Percentiles rank a stretch among this genome's conserved stretches.
Evolutionary conservation across 2,329 filamentous ascomycete species (phyloP).

Genomic region (Talaromyces sp.): DNA sequence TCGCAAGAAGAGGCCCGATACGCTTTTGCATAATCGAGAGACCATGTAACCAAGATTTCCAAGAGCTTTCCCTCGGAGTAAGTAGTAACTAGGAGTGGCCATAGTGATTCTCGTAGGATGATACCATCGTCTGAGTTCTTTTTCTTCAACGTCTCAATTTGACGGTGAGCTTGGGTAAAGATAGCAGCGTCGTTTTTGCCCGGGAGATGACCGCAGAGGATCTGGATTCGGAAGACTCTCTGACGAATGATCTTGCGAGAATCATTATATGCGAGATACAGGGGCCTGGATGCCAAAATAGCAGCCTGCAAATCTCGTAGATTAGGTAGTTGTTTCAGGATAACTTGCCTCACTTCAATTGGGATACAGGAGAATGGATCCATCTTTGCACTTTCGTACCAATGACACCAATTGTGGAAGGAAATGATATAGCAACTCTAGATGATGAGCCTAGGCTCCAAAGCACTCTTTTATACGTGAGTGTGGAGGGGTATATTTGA

Average conservation of each 20-base stretch:
- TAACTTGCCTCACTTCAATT: neutral
- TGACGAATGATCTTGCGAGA: slow-evolving; percentile 2
- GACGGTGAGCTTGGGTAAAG: neutral
- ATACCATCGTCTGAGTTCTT: slow-evolving; percentile 1
- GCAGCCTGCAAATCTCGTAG: slow-evolving; percentile 7
- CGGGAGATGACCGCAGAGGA: slow-evolving; percentile 1
- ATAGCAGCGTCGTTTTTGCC: neutral
- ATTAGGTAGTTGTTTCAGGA: neutral
- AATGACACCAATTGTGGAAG: neutral
- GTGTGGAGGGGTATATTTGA: neutral
- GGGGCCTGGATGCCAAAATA: neutral
- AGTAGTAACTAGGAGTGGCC: neutral
- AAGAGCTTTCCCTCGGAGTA: neutral
- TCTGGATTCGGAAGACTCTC: neutral
- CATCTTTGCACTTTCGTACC: neutral
- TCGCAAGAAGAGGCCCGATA: neutral
- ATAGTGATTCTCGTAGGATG: slow-evolving; percentile 4
- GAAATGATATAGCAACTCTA: neutral
- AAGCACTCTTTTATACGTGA: neutral
- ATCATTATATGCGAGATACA: neutral
- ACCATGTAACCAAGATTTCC: slow-evolving; percentile 5
- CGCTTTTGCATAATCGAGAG: slow-evolving; percentile 5
- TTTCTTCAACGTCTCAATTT: slow-evolving; percentile 4
- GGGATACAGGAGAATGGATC: neutral
- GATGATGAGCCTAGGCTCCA: neutral